phyloP scores from a whole-genome alignment of 2,329 filamentous ascomycete genomes.

The Aspergillus oerlinghausenensis region DNA sequence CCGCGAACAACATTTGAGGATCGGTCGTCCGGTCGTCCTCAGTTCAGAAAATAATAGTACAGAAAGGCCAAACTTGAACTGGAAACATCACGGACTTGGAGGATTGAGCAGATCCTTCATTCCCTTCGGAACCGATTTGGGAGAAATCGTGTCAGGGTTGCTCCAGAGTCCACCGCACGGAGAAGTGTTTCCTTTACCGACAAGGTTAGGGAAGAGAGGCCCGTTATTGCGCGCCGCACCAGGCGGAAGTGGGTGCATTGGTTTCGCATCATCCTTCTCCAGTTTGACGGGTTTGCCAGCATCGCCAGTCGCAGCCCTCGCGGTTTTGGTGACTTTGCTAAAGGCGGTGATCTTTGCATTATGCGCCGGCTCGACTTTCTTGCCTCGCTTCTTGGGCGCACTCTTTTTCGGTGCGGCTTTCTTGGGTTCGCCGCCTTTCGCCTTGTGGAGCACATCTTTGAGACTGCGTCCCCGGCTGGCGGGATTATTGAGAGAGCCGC shows the following conservation, averaged over 20 bases:
- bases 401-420: constrained; percentile 22
- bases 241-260: constrained; percentile 33
- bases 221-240: constrained; percentile 35
- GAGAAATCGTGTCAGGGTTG: constrained; percentile 19
- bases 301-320: constrained; percentile 14
- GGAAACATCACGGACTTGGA: constrained; percentile 10
- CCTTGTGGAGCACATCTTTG: constrained; percentile 19
- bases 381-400: constrained; percentile 17
- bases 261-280: constrained; percentile 25
- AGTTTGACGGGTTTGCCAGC: constrained; percentile 21
- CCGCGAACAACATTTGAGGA: constrained; percentile 6
- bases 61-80: neutral
- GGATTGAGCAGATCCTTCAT: constrained; percentile 18
- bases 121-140: constrained; percentile 21
- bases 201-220: constrained; percentile 25
- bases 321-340: constrained; percentile 31
- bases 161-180: constrained; percentile 7
- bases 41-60: constrained; percentile 3
- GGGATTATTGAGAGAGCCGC: constrained; percentile 20
- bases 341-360: constrained; percentile 28
- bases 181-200: constrained; percentile 14
- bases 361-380: constrained; percentile 22
- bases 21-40: neutral
- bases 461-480: constrained; percentile 28
- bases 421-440: constrained; percentile 12